Base-by-base conservation (phyloP, 768 basidiomycete species). In the Suillus cothurnatus region DNA sequence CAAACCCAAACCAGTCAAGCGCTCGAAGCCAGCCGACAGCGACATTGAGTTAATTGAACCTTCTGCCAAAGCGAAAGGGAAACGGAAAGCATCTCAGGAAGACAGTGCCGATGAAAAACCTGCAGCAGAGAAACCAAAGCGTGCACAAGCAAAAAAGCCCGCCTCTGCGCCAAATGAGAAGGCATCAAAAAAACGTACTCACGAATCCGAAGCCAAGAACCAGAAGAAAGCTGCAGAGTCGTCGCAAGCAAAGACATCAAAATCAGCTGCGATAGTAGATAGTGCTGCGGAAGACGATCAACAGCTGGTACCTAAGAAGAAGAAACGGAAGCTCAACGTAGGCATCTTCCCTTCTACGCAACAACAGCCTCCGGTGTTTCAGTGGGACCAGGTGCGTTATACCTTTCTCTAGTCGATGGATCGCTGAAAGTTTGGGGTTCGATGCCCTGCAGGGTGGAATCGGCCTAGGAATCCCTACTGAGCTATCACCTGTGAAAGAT, bases 241-340 rank as follows among this genome's bases (percentile, higher is more conserved):
- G 1, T 69, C 68, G 45, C 71, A 71, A 52, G 31, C 50, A 15
- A 71, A 72, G 57, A 19, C 67, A 50, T 62, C 63, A 12, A 70
- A 65, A 28, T 6, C 53, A 38, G 67, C 64, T 31, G 71, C 69
- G 0, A 70, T 64, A 23, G 63, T 59, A 1, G 76, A 73, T 36
- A 71, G 68, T 2, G 39, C 55, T 7, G 53, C 34, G 15, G 68
- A 63, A 19, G 71, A 19, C 34, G 75, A 71, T 28, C 61, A 72
- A 28, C 76, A 74, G 59, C 69, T 45, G 7, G 77, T 65, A 11
- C 83, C 77, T 19, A 88, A 85, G 77, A 89, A 88, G 79, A 91
- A 89, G 77, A 90, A 86, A 70, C 84, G 88, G 67, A 90, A 87
- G 76, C 86, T 92, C 62, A 86, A 87, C 65, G 68, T 90, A n/a